Base-by-base conservation (phyloP, 805 yeast genomes). In the Candida andamanensis region DNA sequence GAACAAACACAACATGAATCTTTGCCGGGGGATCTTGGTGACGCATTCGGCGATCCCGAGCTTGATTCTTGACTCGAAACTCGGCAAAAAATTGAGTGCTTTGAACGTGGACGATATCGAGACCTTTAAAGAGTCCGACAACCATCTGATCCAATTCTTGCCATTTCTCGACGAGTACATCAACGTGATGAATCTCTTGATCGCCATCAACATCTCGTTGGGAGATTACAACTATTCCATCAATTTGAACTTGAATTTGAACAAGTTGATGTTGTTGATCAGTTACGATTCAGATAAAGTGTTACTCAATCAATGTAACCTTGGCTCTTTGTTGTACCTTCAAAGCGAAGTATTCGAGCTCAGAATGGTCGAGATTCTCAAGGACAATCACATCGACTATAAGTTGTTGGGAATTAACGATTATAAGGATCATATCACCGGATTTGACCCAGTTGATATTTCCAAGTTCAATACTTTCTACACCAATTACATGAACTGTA, bases 201-300 rank as follows among this genome's bases (percentile, higher is more conserved):
- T 84, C 3, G 86, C 92, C 2, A 62, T 78, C 24, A 80, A 83
- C 39, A 56, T 85, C 34, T 69, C 81, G 1, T 65, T 76, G 11
- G 85, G 85, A n/a, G 86, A 82, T 50, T 60, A 77, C 30, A 60
- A 72, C 13, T 58, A 72, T 28, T 86, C 89, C 2, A 58, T 78
- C 13, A 62, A 73, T 30, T 67, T 81, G 28, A 80, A 79, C 44
- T 62, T 76, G 41, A 68, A 78, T 17, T 74, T 84, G 34, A 77
- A 80, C 7, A 76, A 75, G 46, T 72, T 83, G 69, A 83, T 82
- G 92, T 58, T 78, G n/a, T 57, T 74, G 44, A 82, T 87, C 0
- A 83, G 80, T 26, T 74, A 75, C 45, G 74, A 76, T 11, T 74
- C 82, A 0, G 77, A 78, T 16, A 82, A 80, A 46, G 63, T 80